A percentile compares a stretch with the other conserved stretches of the same genome.
Evolutionary conservation across 1,139 yeast species (phyloP).

Genomic region (Protomyces lactucae-debilis): DNA sequence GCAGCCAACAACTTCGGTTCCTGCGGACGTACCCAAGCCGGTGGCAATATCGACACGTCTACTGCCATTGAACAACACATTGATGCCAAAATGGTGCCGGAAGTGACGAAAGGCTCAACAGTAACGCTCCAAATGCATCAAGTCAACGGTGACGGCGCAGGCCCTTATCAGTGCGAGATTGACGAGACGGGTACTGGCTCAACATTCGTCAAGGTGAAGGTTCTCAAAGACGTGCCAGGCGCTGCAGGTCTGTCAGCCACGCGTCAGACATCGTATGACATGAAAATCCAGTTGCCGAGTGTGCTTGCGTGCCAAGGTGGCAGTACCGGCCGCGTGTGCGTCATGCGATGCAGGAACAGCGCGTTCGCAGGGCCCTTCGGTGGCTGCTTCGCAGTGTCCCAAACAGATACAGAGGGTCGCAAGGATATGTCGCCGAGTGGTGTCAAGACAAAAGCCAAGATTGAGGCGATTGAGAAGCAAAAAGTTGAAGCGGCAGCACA

Average conservation of each 20-base stretch:
- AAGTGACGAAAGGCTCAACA: conserved; percentile 15
- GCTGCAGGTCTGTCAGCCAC: conserved; percentile 25
- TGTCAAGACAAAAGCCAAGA: conserved; percentile 17
- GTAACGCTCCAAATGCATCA: conserved; percentile 22
- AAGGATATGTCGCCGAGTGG: conserved; percentile 12
- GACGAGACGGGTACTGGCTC: conserved; percentile 16
- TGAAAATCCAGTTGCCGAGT: conserved; percentile 9
- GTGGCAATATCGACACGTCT: conserved; percentile 24
- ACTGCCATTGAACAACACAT: conserved; percentile 23
- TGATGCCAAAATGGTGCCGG: conserved; percentile 21
- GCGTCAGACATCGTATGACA: conserved; percentile 20
- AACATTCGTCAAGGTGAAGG: conserved; percentile 3
- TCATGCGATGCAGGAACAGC: conserved; percentile 19
- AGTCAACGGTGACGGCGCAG: conserved; percentile 24
- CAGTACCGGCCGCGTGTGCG: conserved; percentile 13
- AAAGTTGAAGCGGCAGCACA: conserved; percentile 21
- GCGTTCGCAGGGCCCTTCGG: conserved; percentile 26
- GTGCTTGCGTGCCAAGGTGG: conserved; percentile 19
- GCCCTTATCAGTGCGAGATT: conserved; percentile 14
- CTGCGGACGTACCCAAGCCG: conserved; percentile 24
- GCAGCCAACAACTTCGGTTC: conserved; percentile 24
- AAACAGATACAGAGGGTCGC: conserved; percentile 10
- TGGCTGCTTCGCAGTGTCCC: conserved; percentile 16
- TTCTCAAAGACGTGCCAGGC: conserved; percentile 21
- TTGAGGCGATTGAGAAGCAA: conserved; percentile 16